Base-by-base conservation (phyloP, 768 basidiomycete genomes). In the Lactarius sanguifluus region DNA sequence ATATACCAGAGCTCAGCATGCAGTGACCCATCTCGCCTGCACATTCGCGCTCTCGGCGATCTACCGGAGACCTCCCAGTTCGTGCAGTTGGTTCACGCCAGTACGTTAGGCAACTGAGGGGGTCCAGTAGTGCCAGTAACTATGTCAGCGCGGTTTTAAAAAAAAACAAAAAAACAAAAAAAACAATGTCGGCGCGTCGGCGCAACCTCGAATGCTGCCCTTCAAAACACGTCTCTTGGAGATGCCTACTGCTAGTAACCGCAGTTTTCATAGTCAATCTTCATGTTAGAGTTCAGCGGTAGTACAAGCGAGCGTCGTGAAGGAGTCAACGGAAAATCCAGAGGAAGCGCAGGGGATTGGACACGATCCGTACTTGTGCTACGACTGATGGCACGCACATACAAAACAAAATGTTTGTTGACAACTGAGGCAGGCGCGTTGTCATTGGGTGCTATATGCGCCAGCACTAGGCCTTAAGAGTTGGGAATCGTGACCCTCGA, bases 301-400 rank as follows among this genome's bases (percentile, higher is more conserved):
- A 57, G 74, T 62, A 73, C 77, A 82, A 69, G 75, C 77, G 30
- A 75, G 72, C 0, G 78, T 76, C 25, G 69, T 71, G 2, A 76
- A 77, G 5, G 85, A 86, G 66, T 88, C 90, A 69, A 89, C 25
- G 70, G 81, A 10, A 79, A 32, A 91, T 88, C 89, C 88, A 91
- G 73, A 89, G 41, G 63, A 89, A 47, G 67, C 89, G 86, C 57
- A 83, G 83, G 25, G 84, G 83, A 13, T 81, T 73, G 61, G 2
- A 20, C 20, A 8, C 52, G 23, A 63, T 36, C 50, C 52, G 41
- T 30, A 7, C 3, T 36, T 16, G 52, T 64, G 16, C 61, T 34
- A 34, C 0, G 3, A 23, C 45, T 47, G 45, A 20, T 20, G 9
- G 16, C 54, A 16, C 12, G 45, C 36, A 28, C 61, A 62, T 47